Evolutionary conservation across 768 basidiomycete genomes (phyloP), one percentile per base, ranked within the genome.

Genomic region (Fistulinella prunicolor): DNA sequence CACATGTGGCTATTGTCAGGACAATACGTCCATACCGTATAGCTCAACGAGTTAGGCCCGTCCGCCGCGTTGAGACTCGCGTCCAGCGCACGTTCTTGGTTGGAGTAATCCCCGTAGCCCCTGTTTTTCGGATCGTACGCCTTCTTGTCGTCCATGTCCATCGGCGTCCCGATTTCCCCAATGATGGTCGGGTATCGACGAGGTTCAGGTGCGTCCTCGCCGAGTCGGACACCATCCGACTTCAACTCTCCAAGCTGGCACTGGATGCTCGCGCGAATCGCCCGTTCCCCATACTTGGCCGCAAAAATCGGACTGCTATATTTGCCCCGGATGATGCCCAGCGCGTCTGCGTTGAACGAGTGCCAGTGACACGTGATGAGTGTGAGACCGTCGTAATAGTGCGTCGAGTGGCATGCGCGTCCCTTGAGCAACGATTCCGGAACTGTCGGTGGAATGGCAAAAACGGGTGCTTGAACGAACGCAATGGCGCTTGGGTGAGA

Each of bases 351-450:
- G 58, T 97, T 97, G 77, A 92, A 88, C 84, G 86, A 86, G 62
- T 93, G 86, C 91, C 89, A 94, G 59, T 94, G 90, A 29, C 90
- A 77, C 28, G 89, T 89, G n/a, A 98, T 74, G 35, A 98, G 79
- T 0, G 95, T 98, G 34, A 97, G 72, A 1, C 94, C 94, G 57
- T 98, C 94, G 60, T 97, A 98, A 65, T 93, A 98, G 65, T 98
- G 95, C 0, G 84, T 76, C 4, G 87, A 84, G 55, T 89, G 86
- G 26, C 72, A 81, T 23, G 78, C 83, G 2, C 86, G 82, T 2
- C 94, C 84, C 13, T 79, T 75, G 16, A 82, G 66, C 13, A 83
- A 67, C 9, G 78, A 75, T 20, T 78, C 76, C 8, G 78, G 76
- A 1, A 83, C 64, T 20, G 66, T 57, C 0, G 94, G 92, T 0